Evolutionary conservation across 768 basidiomycete species (phyloP), one percentile per base, ranked within the genome.

Genomic region (Pulveroboletus sp.): DNA sequence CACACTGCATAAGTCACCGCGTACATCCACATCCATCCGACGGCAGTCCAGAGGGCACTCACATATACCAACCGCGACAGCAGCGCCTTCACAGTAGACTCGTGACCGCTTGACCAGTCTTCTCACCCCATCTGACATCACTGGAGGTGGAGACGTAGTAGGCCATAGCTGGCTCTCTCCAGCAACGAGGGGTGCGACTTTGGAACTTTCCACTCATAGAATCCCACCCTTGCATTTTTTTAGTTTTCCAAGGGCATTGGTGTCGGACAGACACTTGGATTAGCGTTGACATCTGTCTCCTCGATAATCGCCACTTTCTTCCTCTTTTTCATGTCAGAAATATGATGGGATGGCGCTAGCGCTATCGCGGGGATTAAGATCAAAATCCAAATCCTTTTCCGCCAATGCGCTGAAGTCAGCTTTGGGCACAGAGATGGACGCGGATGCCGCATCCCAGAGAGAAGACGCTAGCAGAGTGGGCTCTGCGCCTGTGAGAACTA

Each of bases 221-320:
- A 42, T 10, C 31, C 33, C 2, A 0, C 55, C 47, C 44, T 57
- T 65, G 37, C 41, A 46, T n/a, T 35, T 31, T 47, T 53, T 54
- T 1, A 54, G 7, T 15, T 53, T 62, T 31, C 21, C 21, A 21
- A 45, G n/a, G 56, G 39, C 7, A 59, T 43, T 8, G 55, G 40
- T 6, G 59, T 42, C 2, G 58, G 58, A 18, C 21, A 21, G 11
- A 53, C 26, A 18, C 59, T 60, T 0, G 54, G 56, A 31, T 62
- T 66, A 10, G 57, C 61, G 8, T 67, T 64, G 6, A 56, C 56
- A 11, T 69, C 62, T 0, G 53, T 48, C 30, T 65, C 67, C 43
- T 67, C 65, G 26, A 39, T 21, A 21, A 21, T 21, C 43, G 64
- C 67, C n/a, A 49, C 48, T 60, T 66, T 13, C 61, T 53, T 46